Evolutionary conservation across 2,329 filamentous ascomycete genomes (phyloP), one percentile per base, ranked within the genome.

Genomic region (Dendrostoma leiphaemia): DNA sequence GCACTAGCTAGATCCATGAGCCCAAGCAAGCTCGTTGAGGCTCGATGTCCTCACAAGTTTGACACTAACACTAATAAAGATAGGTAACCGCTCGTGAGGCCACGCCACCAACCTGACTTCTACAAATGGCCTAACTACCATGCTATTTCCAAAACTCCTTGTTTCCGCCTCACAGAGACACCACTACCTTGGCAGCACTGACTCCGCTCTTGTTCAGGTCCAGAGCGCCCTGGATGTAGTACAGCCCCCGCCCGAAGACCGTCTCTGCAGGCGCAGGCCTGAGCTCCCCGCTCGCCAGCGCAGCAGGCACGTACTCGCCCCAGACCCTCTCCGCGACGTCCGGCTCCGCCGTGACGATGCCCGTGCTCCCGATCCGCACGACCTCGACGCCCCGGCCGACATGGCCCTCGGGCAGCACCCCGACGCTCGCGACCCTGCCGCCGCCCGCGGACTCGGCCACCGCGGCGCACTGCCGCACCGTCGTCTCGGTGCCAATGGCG

Each of bases 151-250:
- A 8, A 26, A 41, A 15, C 38, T 13, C 17, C 9, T 2, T 12
- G 13, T 26, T 8, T 26, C 23, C 17, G 13, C 15, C 26, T 54
- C 44, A 56, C 13, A 56, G 23, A 7, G 51, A 38, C 41, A 74
- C 63, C 4, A 74, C 69, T 28, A 74, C 49, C 58, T 74, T 74
- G 34, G 67, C 64, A 4, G 66, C 71, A 50, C 71, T 73, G 3
- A 74, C 65, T 4, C 65, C 65, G 10, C 62, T 61, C 28, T 62
- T 64, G 2, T 60, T 65, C 41, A 59, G 60, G 44, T 70, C 65
- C 10, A 69, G 41, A 1, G 63, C 67, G 4, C 51, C 51, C 53
- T 69, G 67, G 3, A 70, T 53, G n/a, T 56, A 47, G 24, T 67
- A 64, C 7, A 70, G 41, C 1, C 68, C 66, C 12, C 57, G 50